phyloP scores from a whole-genome alignment of 192 early-diverging fungal genomes.

The Entomortierella chlamydospora region DNA sequence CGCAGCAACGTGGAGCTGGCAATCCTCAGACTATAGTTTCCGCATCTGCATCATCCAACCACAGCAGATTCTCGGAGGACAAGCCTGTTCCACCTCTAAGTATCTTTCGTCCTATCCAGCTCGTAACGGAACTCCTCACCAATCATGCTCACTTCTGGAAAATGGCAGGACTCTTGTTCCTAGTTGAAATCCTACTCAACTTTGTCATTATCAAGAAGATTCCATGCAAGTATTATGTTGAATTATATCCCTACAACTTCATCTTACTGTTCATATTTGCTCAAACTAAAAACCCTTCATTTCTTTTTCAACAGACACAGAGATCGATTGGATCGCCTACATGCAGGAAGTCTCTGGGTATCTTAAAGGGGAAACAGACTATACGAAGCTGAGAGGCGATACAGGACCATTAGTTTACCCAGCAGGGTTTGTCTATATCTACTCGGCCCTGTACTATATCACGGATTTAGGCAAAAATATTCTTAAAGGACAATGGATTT shows the following conservation, averaged over 20 bases:
- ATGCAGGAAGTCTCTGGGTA: slow-evolving; percentile 92
- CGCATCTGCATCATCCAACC: neutral
- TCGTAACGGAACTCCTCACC: slow-evolving; percentile 40
- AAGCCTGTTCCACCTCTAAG: neutral
- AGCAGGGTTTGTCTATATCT: slow-evolving; percentile 93
- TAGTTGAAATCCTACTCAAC: slow-evolving; percentile 64
- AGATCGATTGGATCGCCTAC: slow-evolving; percentile 97
- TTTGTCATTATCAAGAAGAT: slow-evolving; percentile 70
- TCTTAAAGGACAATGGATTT: slow-evolving; percentile 83
- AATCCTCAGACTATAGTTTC: neutral
- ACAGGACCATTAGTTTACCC: slow-evolving; percentile 98
- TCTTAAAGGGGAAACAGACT: slow-evolving; percentile 86
- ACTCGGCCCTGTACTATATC: slow-evolving; percentile 73
- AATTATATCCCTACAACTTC: neutral
- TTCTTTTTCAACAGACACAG: slow-evolving; percentile 73
- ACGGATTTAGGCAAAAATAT: slow-evolving; percentile 79
- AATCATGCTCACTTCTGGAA: slow-evolving; percentile 65
- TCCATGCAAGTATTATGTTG: slow-evolving; percentile 59
- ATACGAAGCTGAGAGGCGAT: slow-evolving; percentile 81
- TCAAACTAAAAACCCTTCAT: too few species aligned
- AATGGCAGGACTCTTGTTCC: slow-evolving; percentile 55
- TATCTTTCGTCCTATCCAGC: slow-evolving; percentile 27
- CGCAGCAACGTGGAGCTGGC: neutral
- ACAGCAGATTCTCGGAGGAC: neutral
- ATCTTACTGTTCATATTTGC: neutral